phyloP scores from a whole-genome alignment of 2,329 filamentous ascomycete genomes.

The Diaporthe sp. region DNA sequence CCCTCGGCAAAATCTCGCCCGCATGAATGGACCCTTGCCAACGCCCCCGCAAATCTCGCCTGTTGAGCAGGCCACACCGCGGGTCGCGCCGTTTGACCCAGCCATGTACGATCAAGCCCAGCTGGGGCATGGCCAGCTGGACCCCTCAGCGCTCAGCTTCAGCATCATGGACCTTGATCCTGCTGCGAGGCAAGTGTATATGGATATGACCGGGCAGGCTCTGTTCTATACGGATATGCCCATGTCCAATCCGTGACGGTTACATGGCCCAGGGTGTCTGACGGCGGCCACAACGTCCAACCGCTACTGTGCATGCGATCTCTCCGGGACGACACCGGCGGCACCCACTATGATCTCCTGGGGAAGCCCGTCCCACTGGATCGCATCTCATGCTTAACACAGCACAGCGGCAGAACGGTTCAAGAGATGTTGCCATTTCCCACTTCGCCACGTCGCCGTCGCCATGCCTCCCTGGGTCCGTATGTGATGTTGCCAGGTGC shows the following conservation, averaged over 20 bases:
- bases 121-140: slow-evolving; percentile 6
- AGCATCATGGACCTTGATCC: slow-evolving; percentile 27
- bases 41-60: slow-evolving; percentile 4
- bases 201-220: slow-evolving; percentile 23
- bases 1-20: slow-evolving; percentile 15
- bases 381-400: slow-evolving; percentile 6
- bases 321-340: neutral
- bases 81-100: slow-evolving; percentile 10
- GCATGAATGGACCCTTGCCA: slow-evolving; percentile 14
- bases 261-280: slow-evolving; percentile 6
- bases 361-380: neutral
- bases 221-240: slow-evolving; percentile 32
- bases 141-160: slow-evolving; percentile 25
- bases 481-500: slow-evolving; percentile 25
- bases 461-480: neutral
- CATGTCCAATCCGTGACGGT: slow-evolving; percentile 27
- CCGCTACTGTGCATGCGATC: neutral
- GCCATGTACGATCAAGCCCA: slow-evolving; percentile 22
- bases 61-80: slow-evolving; percentile 20
- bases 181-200: slow-evolving; percentile 27
- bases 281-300: neutral
- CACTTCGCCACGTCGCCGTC: neutral
- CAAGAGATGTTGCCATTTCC: neutral
- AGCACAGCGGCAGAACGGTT: neutral
- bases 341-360: neutral